phyloP scores from a whole-genome alignment of 345 rosid genomes.

The Linum usitatissimum region DNA sequence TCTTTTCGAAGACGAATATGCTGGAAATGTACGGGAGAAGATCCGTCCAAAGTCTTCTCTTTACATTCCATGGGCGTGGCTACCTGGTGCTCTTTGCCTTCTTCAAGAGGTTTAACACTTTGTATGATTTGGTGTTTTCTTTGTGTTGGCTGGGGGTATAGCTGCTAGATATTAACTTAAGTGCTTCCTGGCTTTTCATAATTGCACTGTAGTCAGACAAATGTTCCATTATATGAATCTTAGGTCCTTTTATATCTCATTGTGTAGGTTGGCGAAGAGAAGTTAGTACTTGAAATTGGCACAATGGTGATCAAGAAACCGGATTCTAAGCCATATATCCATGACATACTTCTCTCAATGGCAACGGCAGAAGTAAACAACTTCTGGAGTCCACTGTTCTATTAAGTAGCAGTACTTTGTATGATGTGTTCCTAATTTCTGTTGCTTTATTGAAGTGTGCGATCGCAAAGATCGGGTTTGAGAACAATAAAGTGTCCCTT shows the following conservation, averaged over 20 bases:
- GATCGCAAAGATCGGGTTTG: conserved; percentile 70
- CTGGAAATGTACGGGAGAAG: conserved; percentile 66
- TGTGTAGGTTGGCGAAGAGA: conserved; percentile 79
- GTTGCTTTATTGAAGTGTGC: conserved; percentile 89
- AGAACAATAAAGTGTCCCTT: conserved; percentile 72
- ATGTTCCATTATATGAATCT: not conserved
- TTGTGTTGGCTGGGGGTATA: not conserved
- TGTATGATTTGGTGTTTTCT: not conserved
- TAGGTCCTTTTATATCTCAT: conserved; percentile 10
- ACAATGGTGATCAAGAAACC: conserved; percentile 62
- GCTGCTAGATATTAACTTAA: not conserved
- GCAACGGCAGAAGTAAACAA: conserved; percentile 87
- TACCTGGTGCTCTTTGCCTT: conserved; percentile 87
- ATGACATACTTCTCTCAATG: conserved; percentile 82
- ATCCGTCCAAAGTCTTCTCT: conserved; percentile 69
- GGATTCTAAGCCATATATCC: conserved; percentile 71
- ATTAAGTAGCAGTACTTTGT: conserved; percentile 27
- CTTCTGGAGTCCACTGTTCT: not conserved
- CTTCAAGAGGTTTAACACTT: conserved; percentile 71
- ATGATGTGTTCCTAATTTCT: conserved; percentile 48
- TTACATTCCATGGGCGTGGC: conserved; percentile 71
- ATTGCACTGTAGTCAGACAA: not conserved
- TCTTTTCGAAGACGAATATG: conserved; percentile 90
- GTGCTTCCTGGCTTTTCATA: not conserved
- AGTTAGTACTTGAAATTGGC: conserved; percentile 69